Evolutionary conservation across 1,139 yeast genomes (phyloP).

Genomic region (Kurtzmaniella natalensis): DNA sequence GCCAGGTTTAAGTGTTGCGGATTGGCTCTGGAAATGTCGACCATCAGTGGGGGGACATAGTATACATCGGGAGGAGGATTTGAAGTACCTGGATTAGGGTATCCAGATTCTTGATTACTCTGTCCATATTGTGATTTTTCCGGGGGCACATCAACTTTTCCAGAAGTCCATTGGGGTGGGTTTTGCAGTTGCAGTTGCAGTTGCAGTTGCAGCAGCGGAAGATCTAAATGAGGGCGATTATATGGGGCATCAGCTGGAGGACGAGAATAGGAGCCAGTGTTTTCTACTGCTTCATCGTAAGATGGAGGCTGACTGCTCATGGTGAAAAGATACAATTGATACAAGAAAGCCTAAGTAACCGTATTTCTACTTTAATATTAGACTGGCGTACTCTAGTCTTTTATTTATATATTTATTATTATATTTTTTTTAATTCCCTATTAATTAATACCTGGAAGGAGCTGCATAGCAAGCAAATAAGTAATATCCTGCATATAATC

Average conservation of each 20-base stretch:
- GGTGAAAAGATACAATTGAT: not conserved
- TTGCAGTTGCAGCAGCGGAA: slow-evolving; percentile 1
- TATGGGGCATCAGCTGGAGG: slow-evolving; percentile 1
- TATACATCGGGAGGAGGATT: slow-evolving; percentile 16
- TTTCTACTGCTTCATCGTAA: not conserved
- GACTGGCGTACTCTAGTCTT: no score
- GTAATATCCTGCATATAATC: no score
- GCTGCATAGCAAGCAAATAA: no score
- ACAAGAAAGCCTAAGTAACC: no score
- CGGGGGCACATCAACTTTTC: not conserved
- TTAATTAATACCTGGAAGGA: no score
- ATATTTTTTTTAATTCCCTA: no score
- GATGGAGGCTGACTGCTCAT: slow-evolving; percentile 4
- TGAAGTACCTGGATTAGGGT: not conserved
- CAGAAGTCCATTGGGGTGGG: not conserved
- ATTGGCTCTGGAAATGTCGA: slow-evolving; percentile 33
- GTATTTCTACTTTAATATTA: no score
- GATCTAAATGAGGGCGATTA: slow-evolving; percentile 1
- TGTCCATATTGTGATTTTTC: not conserved
- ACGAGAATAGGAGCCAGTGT: not conserved
- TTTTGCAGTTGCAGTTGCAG: not conserved
- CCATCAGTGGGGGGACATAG: slow-evolving; percentile 31
- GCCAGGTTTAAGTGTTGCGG: slow-evolving; percentile 36
- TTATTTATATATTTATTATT: no score
- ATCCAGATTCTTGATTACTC: no score